A percentile compares a stretch with the other conserved stretches of the same genome.
phyloP scores from a whole-genome alignment of 1,284 basidiomycete species.

The Malassezia equina region DNA sequence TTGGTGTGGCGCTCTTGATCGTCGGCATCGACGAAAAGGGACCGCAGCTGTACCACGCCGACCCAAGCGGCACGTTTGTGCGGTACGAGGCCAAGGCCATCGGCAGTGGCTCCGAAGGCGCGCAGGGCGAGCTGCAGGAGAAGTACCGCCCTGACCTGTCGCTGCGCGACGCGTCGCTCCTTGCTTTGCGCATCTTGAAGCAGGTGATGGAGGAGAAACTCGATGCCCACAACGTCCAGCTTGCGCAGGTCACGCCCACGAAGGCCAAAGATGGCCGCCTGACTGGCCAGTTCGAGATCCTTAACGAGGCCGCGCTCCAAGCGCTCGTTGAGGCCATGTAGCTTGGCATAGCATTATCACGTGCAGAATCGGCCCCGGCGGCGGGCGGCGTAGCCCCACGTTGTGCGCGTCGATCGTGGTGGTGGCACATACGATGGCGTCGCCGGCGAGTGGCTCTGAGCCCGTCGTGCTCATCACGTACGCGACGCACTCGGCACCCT shows the following conservation, averaged over 20 bases:
- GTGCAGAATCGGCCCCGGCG: neutral
- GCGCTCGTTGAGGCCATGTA: conserved; percentile 44
- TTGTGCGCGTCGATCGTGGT: neutral
- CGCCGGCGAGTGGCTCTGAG: neutral
- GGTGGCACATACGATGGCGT: neutral
- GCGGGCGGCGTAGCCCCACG: neutral
- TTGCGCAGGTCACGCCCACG: conserved; percentile 56
- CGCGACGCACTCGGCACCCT: conserved; percentile 29
- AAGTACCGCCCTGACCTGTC: conserved; percentile 91
- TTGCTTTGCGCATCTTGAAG: conserved; percentile 82
- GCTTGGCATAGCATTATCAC: neutral
- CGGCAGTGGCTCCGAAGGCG: conserved; percentile 92
- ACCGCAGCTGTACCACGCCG: conserved; percentile 84
- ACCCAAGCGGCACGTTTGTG: conserved; percentile 97
- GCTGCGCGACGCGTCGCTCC: conserved; percentile 71
- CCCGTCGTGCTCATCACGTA: conserved; percentile 35
- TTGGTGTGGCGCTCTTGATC: conserved; percentile 93
- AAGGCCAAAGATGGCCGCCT: conserved; percentile 34
- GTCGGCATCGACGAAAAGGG: conserved; percentile 92
- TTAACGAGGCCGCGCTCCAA: conserved; percentile 39
- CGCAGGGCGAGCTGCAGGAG: conserved; percentile 91
- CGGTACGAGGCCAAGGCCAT: conserved; percentile 97
- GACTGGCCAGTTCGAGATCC: conserved; percentile 41
- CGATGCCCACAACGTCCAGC: conserved; percentile 93
- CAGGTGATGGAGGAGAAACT: conserved; percentile 99